Conservation (phyloP, 1,284 basidiomycete genomes). For the Afroboletus lepidellus region DNA sequence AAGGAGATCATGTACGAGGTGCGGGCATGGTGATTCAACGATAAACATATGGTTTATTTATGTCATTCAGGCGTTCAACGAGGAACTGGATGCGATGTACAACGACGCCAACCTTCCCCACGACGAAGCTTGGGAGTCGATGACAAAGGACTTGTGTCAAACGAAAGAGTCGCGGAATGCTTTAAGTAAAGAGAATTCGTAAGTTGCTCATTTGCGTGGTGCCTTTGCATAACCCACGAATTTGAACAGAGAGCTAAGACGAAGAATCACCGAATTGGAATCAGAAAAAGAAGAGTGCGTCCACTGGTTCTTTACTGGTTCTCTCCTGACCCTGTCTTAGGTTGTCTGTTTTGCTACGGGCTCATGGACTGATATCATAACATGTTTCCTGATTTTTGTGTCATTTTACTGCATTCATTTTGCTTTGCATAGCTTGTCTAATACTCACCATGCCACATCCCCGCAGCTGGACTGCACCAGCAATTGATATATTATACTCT, state of each 20-base stretch:
- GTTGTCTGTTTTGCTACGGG: conserved; percentile 63
- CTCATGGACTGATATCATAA: conserved; percentile 44
- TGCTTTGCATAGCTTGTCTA: conserved; percentile 25
- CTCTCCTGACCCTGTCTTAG: conserved; percentile 38
- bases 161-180: conserved; percentile 77
- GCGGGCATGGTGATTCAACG: conserved; percentile 23
- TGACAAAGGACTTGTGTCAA: conserved; percentile 68
- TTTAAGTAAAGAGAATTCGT: conserved; percentile 77
- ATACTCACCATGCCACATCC: conserved; percentile 22
- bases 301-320: conserved; percentile 3
- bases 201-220: conserved; percentile 31
- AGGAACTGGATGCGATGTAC: conserved; percentile 87
- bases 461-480: conserved; percentile 22
- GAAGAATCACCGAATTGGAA: conserved; percentile 69
- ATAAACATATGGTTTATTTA: conserved; percentile 11
- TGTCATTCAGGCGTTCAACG: conserved; percentile 76
- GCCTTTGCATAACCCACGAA: conserved; percentile 4
- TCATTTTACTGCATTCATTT: conserved; percentile 19
- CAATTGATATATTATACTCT: conserved; percentile 42
- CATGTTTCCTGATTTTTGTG: conserved; percentile 23
- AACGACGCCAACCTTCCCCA: conserved; percentile 75
- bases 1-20: conserved; percentile 91
- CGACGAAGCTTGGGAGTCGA: conserved; percentile 73
- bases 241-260: conserved; percentile 59
- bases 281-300: conserved; percentile 78